These are phyloP conservation scores for Geranium brycei DNA, from an alignment of 345 rosid genomes.

Conservation along the genomic window DNA sequence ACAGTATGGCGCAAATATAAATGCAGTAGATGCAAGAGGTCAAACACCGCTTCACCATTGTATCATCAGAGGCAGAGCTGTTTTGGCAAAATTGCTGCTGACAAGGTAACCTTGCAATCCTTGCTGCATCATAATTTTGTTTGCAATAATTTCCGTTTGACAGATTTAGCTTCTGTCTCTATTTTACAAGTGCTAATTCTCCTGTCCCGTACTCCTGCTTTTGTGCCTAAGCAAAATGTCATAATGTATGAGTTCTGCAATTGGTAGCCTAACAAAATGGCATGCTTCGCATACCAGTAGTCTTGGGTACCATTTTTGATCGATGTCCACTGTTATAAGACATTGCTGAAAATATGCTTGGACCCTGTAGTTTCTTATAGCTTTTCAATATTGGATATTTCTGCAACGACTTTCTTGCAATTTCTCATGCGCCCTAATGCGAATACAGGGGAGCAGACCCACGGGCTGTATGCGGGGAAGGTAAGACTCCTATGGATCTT, in stretches of 20 bases:
- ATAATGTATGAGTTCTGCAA: too few species aligned
- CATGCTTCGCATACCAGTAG: too few species aligned
- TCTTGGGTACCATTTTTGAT: too few species aligned
- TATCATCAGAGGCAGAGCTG: slow-evolving; percentile 47
- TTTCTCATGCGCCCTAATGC: not conserved
- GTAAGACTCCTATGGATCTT: slow-evolving; percentile 48
- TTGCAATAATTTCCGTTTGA: slow-evolving; percentile 2
- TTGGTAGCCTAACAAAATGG: too few species aligned
- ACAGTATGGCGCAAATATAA: slow-evolving; percentile 84
- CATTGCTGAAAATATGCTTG: too few species aligned
- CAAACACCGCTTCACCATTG: slow-evolving; percentile 73
- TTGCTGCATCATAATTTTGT: not conserved
- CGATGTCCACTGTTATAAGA: too few species aligned
- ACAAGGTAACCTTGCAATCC: slow-evolving; percentile 37
- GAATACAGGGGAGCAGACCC: slow-evolving; percentile 81
- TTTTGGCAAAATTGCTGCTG: slow-evolving; percentile 64
- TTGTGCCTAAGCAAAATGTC: too few species aligned
- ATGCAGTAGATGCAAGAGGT: slow-evolving; percentile 65
- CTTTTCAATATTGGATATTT: not conserved
- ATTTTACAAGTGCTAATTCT: too few species aligned
- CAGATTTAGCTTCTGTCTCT: not conserved
- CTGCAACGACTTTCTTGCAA: not conserved
- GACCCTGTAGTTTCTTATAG: too few species aligned
- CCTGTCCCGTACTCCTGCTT: too few species aligned
- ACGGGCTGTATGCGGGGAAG: slow-evolving; percentile 44